Evolutionary conservation across 1,284 basidiomycete species (phyloP), one percentile per base, ranked within the genome.

Genomic region (Rhodotorula sp.): DNA sequence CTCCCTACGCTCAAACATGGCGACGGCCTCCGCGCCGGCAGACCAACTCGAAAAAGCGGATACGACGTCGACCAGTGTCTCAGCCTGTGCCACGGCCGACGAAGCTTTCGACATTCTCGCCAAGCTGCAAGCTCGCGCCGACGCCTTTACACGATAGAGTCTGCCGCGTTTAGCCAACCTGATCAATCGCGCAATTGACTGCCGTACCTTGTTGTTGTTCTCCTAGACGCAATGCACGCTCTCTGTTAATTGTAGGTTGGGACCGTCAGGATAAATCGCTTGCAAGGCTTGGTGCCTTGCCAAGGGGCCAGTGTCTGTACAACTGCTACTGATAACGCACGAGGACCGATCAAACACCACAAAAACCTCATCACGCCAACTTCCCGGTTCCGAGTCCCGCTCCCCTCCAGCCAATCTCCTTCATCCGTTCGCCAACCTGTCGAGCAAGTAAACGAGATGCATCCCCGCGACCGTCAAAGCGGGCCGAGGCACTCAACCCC

Each of bases 341-440:
- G 7, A 24, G n/a, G 34, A 26, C 40, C 5, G 18, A 40, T 11
- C 15, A 16, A 26, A 5, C 37, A 40, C 34, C 15, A 4, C 22
- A 34, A 52, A 18, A 20, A 15, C 20, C 26, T 16, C 5, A 26
- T 31, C 31, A 53, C 11, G 31, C 22, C 56, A 47, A 22, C 56
- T 58, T 47, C 4, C 9, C 58, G 15, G 9, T 44, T 16, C 57
- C 64, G 37, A 40, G 10, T 13, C 55, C 51, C 2, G 15, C 20
- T 15, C 57, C 57, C 10, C 28, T 24, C 63, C 64, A 65, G 18
- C 64, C 64, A 30, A 53, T 44, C 52, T 44, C 57, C n/a, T 52
- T 53, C 48, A 65, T 47, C 30, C 44, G 30, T 11, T 24, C 34
- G 16, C 64, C 64, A 10, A 48, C 64, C 22, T 26, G 51, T 8